Evolutionary conservation across 176 grass and related monocot genomes (phyloP), one percentile per base, ranked within the genome.

Genomic region (Avena sativa): DNA sequence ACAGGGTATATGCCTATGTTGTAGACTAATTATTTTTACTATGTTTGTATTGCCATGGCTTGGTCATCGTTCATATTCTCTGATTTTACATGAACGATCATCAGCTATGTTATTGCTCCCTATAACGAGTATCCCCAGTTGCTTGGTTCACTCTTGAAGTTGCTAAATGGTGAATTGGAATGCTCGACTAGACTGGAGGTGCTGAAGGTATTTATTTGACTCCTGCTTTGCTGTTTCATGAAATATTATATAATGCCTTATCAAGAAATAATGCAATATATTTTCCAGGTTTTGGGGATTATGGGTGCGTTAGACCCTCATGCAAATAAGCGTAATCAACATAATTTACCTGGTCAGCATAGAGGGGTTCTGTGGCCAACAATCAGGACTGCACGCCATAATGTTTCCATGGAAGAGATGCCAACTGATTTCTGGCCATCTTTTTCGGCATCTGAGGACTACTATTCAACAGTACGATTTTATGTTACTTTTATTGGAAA

Each of bases 261-360:
- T 85, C 14, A 28, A 84, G 62, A 21, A 70, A 69, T 70, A 71
- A 77, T 10, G 30, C 48, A 47, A 86, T 87, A 74, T 81, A 5
- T 60, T 80, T 56, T 48, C 32, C 83, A 98, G 96, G 96, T 98
- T 85, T 91, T 98, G 88, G 96, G 96, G 51, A 98, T 98, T 87
- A 98, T 98, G 96, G 96, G 96, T 85, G 96, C 96, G 20, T 87
- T 98, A 76, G 96, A 98, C 82, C 96, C 96, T 74, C 96, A 98
- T 43, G 83, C 90, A 49, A 92, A 98, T 80, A 98, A 98, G 89
- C 86, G 96, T 44, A 98, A 98, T 91, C 96, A 98, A 70, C 94
- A 95, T 56, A 93, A 86, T 30, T 30, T 30, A 79, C 90, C 93
- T 80, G 92, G 96, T 79, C 84, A 95, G 48, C 93, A 96, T 94